phyloP scores from a whole-genome alignment of 2,329 filamentous ascomycete genomes.

The Trichoderma pleuroti region DNA sequence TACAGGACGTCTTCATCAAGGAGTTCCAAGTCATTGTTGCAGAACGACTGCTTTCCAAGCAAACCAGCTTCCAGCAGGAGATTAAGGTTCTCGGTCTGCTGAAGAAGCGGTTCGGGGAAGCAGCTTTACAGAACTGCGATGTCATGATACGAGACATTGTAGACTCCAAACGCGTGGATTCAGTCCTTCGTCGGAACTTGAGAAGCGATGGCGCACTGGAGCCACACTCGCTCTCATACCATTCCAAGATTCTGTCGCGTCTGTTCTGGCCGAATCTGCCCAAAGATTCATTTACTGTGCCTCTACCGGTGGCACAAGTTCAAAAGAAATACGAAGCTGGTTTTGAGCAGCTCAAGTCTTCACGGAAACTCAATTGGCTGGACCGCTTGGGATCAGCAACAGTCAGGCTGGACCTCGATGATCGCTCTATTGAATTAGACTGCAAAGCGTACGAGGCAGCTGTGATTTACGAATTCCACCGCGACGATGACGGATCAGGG shows the following conservation, averaged over 20 bases:
- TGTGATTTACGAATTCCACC: slow-evolving; percentile 79
- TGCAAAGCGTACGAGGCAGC: slow-evolving; percentile 83
- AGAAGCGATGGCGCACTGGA: slow-evolving; percentile 19
- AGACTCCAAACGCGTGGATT: slow-evolving; percentile 74
- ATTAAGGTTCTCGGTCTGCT: slow-evolving; percentile 80
- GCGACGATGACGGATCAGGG: slow-evolving; percentile 31
- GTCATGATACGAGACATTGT: slow-evolving; percentile 95
- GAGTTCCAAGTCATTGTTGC: slow-evolving; percentile 89
- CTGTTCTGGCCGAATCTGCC: slow-evolving; percentile 89
- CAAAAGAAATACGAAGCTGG: slow-evolving; percentile 69
- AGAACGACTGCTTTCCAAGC: slow-evolving; percentile 68
- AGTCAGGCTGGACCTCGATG: slow-evolving; percentile 77
- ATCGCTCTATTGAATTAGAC: slow-evolving; percentile 69
- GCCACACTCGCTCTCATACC: slow-evolving; percentile 44
- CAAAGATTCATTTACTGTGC: slow-evolving; percentile 64
- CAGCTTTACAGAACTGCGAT: slow-evolving; percentile 84
- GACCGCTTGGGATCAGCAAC: slow-evolving; percentile 75
- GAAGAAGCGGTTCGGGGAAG: slow-evolving; percentile 83
- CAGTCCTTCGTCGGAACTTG: slow-evolving; percentile 53
- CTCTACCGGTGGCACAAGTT: slow-evolving; percentile 53
- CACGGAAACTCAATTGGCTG: slow-evolving; percentile 85
- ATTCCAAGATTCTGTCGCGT: slow-evolving; percentile 83
- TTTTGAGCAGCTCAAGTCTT: slow-evolving; percentile 77
- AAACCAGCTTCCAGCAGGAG: slow-evolving; percentile 71
- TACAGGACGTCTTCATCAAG: slow-evolving; percentile 87